Conservation (phyloP, 1,139 yeast species). For the Debaryomyces subglobosus region DNA sequence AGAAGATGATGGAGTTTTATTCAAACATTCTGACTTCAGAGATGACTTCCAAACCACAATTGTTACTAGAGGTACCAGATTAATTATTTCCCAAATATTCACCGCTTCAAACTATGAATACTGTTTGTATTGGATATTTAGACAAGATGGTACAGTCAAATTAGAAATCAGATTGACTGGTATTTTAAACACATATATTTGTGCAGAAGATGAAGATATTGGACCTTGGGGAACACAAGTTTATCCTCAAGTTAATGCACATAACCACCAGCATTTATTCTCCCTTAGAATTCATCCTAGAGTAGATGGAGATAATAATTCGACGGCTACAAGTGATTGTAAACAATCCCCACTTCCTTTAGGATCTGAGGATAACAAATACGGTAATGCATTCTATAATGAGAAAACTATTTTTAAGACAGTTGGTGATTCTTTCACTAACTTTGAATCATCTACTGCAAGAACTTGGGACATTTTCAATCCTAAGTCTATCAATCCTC, state of each 20-base stretch:
- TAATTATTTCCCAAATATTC: constrained; percentile 76
- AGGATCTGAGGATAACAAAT: constrained; percentile 68
- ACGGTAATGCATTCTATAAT: constrained; percentile 73
- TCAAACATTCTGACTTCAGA: constrained; percentile 83
- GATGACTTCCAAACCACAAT: constrained; percentile 76
- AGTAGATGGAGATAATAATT: constrained; percentile 77
- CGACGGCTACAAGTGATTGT: constrained; percentile 73
- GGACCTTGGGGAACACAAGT: constrained; percentile 83
- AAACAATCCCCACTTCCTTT: constrained; percentile 58
- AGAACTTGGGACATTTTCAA: constrained; percentile 83
- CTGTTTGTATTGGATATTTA: constrained; percentile 79
- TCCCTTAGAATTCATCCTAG: constrained; percentile 80
- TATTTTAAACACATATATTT: constrained; percentile 69
- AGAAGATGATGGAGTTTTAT: constrained; percentile 78
- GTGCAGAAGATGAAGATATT: constrained; percentile 63
- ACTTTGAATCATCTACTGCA: constrained; percentile 61
- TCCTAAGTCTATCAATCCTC: constrained; percentile 65
- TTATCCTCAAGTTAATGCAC: constrained; percentile 81
- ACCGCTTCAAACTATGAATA: constrained; percentile 88
- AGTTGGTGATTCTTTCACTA: constrained; percentile 65
- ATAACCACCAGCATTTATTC: constrained; percentile 83
- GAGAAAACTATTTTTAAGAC: constrained; percentile 68
- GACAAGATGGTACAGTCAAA: constrained; percentile 83
- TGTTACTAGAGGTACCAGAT: constrained; percentile 73
- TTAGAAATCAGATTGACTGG: constrained; percentile 81